Conservation (phyloP, 352 stramenopile species). For the Globisporangium cederbergense region DNA sequence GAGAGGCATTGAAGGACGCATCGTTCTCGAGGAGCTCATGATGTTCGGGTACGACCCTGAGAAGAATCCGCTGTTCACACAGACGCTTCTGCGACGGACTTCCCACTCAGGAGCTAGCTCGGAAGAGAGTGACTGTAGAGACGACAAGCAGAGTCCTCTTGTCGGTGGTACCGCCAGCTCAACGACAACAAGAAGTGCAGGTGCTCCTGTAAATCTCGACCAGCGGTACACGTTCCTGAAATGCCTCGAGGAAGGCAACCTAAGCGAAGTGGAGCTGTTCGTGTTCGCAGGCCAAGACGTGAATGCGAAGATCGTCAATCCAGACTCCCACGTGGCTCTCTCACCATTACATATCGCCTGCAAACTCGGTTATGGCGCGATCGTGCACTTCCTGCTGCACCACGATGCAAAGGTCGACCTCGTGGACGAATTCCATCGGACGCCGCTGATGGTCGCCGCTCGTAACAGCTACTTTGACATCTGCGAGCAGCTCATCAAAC, state of each 20-base stretch:
- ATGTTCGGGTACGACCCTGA: slow-evolving; percentile 44
- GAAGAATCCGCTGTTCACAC: slow-evolving; percentile 51
- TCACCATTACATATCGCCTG: slow-evolving; percentile 55
- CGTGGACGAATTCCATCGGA: slow-evolving; percentile 50
- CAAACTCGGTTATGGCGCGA: slow-evolving; percentile 35
- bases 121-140: slow-evolving; percentile 10
- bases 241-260: slow-evolving; percentile 37
- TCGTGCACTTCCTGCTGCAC: slow-evolving; percentile 48
- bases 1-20: slow-evolving; percentile 51
- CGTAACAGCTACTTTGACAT: slow-evolving; percentile 47
- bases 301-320: slow-evolving; percentile 34
- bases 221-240: slow-evolving; percentile 46
- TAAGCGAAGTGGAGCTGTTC: slow-evolving; percentile 60
- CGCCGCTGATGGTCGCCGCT: slow-evolving; percentile 60
- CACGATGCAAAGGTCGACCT: slow-evolving; percentile 42
- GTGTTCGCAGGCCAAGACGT: slow-evolving; percentile 63
- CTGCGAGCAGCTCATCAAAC: slow-evolving; percentile 36
- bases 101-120: neutral
- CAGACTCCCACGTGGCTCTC: slow-evolving; percentile 28
- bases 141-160: slow-evolving; percentile 16
- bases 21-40: slow-evolving; percentile 56
- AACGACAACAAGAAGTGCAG: neutral
- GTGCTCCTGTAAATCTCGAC: slow-evolving; percentile 3
- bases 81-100: slow-evolving; percentile 30
- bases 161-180: neutral